These are phyloP conservation scores for Candida ipomoeae DNA, from an alignment of 805 yeast genomes.

Conservation along the genomic window DNA sequence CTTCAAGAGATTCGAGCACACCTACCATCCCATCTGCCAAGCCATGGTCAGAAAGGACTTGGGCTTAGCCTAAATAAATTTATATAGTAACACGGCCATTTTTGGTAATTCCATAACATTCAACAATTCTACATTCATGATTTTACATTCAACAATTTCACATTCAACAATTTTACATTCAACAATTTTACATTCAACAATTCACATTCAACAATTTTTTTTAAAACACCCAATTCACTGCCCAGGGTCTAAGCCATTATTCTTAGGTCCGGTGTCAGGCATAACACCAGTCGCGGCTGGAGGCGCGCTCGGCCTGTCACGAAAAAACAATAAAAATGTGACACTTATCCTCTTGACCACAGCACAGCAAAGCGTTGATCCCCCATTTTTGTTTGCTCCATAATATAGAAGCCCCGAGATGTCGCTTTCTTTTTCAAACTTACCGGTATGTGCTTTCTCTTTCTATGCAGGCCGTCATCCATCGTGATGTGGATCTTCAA, in stretches of 20 bases:
- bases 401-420: conserved; percentile 3
- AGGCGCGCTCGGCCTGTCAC: conserved; percentile 5
- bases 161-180: too few relatives aligned
- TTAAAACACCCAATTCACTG: too few relatives aligned
- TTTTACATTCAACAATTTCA: too few relatives aligned
- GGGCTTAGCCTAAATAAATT: conserved; percentile 27
- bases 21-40: conserved; percentile 83
- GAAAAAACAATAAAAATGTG: conserved; percentile 1
- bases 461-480: not conserved
- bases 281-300: not conserved
- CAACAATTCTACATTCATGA: too few relatives aligned
- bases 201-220: too few relatives aligned
- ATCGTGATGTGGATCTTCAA: too few relatives aligned
- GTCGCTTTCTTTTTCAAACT: conserved; percentile 33
- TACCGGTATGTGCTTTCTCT: conserved; percentile 32
- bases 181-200: too few relatives aligned
- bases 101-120: too few relatives aligned
- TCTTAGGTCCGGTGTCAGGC: not conserved
- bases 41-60: conserved; percentile 81
- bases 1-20: conserved; percentile 52
- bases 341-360: not conserved
- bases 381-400: not conserved
- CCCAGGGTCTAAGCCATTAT: too few relatives aligned
- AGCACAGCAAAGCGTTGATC: not conserved
- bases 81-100: too few relatives aligned